Percentiles rank a stretch among this genome's conserved stretches.
Evolutionary conservation across 2,329 filamentous ascomycete genomes (phyloP).

Genomic region (Pseudonectria foliicola): DNA sequence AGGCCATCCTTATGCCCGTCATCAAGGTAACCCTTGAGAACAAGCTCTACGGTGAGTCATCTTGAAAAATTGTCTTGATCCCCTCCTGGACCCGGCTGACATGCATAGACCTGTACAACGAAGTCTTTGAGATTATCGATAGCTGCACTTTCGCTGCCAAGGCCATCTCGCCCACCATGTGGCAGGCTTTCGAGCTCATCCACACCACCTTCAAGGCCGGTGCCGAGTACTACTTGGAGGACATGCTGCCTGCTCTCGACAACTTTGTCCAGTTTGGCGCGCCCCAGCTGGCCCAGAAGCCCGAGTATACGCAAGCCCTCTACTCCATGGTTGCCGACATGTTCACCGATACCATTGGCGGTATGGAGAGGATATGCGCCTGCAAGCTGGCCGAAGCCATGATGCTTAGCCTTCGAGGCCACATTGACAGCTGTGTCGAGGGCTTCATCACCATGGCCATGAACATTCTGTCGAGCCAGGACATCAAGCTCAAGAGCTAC

Average conservation of each 20-base stretch:
- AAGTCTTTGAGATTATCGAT: slow-evolving; percentile 98
- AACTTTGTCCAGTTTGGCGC: slow-evolving; percentile 96
- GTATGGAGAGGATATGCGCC: slow-evolving; percentile 90
- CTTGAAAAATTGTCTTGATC: too few relatives aligned
- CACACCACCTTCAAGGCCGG: slow-evolving; percentile 96
- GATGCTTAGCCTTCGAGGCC: slow-evolving; percentile 87
- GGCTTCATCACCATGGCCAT: slow-evolving; percentile 89
- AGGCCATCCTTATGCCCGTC: slow-evolving; percentile 94
- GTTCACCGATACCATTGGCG: slow-evolving; percentile 85
- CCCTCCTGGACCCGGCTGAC: slow-evolving; percentile 13
- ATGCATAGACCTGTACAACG: slow-evolving; percentile 80
- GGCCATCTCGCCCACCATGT: slow-evolving; percentile 93
- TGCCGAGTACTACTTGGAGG: slow-evolving; percentile 93
- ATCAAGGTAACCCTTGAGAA: slow-evolving; percentile 95
- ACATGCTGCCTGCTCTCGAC: slow-evolving; percentile 96
- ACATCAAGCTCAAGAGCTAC: slow-evolving; percentile 86
- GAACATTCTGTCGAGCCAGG: slow-evolving; percentile 65
- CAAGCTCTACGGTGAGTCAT: slow-evolving; percentile 73
- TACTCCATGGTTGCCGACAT: slow-evolving; percentile 94
- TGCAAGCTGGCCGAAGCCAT: slow-evolving; percentile 96
- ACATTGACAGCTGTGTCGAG: slow-evolving; percentile 80
- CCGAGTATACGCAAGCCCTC: slow-evolving; percentile 77
- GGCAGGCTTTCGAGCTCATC: slow-evolving; percentile 95
- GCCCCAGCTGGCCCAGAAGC: slow-evolving; percentile 71
- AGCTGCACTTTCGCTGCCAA: slow-evolving; percentile 98